Evolutionary conservation across 148 eudicot species (phyloP).

Genomic region (Bassia scoparia): DNA sequence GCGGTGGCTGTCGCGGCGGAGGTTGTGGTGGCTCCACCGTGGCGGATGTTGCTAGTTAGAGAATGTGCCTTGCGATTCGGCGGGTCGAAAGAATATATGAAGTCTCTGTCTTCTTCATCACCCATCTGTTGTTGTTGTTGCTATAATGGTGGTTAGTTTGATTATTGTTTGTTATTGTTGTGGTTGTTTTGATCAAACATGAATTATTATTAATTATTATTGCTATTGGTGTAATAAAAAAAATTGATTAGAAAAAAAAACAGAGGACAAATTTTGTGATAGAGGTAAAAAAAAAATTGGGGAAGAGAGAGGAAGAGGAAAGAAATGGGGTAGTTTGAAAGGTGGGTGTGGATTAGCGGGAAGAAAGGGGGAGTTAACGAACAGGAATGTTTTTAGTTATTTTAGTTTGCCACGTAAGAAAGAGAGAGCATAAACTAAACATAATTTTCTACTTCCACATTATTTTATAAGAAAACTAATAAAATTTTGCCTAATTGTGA

Average conservation of each 20-base stretch:
- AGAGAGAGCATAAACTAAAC: too few relatives aligned
- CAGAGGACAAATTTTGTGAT: neutral
- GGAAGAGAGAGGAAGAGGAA: neutral
- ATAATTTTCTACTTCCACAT: neutral
- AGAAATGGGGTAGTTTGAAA: conserved; percentile 21
- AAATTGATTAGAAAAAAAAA: too few relatives aligned
- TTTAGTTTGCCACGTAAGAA: conserved; percentile 6
- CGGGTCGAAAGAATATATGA: conserved; percentile 36
- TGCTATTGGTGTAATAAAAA: neutral
- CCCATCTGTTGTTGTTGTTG: conserved; percentile 22
- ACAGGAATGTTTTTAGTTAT: conserved; percentile 30
- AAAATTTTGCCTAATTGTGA: neutral
- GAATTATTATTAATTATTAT: too few relatives aligned
- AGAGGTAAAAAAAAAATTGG: neutral
- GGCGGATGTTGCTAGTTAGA: conserved; percentile 53
- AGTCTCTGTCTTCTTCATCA: conserved; percentile 49
- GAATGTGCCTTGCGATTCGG: conserved; percentile 44
- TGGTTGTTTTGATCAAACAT: neutral
- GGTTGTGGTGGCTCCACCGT: neutral
- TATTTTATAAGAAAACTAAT: neutral
- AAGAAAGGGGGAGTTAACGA: conserved; percentile 31
- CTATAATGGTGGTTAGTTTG: neutral
- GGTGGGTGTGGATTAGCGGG: conserved; percentile 36
- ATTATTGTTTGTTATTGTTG: neutral
- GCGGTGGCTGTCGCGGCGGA: neutral